Evolutionary conservation across 768 basidiomycete genomes (phyloP).

Genomic region (Mycena leptocephala): DNA sequence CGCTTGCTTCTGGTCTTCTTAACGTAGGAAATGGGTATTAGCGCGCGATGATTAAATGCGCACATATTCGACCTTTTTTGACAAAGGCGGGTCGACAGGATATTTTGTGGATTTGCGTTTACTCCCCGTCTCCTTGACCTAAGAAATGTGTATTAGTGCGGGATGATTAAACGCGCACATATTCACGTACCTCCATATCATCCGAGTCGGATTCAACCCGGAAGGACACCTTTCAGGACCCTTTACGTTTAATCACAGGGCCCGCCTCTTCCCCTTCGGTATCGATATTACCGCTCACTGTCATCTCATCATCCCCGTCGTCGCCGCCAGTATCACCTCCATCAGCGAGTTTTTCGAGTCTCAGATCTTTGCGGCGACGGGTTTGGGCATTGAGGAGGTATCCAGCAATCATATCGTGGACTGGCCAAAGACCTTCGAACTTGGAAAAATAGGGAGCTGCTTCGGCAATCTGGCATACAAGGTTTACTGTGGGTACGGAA

Average conservation of each 20-base stretch:
- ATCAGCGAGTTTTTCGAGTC: not conserved
- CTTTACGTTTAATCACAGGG: too few relatives aligned
- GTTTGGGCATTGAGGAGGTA: conserved; percentile 1
- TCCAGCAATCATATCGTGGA: not conserved
- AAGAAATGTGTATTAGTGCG: too few relatives aligned
- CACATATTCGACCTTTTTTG: too few relatives aligned
- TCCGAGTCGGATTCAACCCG: too few relatives aligned
- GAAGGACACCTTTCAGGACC: too few relatives aligned
- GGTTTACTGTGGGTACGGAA: not conserved
- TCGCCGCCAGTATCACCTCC: not conserved
- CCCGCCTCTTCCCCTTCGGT: not conserved
- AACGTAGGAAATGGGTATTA: too few relatives aligned
- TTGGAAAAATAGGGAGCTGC: not conserved
- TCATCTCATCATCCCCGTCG: not conserved
- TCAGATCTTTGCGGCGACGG: not conserved
- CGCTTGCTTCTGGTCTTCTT: too few relatives aligned
- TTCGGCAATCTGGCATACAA: not conserved
- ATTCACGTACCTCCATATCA: not conserved
- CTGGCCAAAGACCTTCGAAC: conserved; percentile 10
- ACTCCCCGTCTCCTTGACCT: too few relatives aligned
- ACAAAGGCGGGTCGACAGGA: too few relatives aligned
- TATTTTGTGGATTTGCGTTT: too few relatives aligned
- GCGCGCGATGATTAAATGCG: too few relatives aligned
- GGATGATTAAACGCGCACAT: not conserved
- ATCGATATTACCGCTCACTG: too few relatives aligned